Conservation (phyloP, 1,284 basidiomycete genomes). For the Porodaedalea pini region DNA sequence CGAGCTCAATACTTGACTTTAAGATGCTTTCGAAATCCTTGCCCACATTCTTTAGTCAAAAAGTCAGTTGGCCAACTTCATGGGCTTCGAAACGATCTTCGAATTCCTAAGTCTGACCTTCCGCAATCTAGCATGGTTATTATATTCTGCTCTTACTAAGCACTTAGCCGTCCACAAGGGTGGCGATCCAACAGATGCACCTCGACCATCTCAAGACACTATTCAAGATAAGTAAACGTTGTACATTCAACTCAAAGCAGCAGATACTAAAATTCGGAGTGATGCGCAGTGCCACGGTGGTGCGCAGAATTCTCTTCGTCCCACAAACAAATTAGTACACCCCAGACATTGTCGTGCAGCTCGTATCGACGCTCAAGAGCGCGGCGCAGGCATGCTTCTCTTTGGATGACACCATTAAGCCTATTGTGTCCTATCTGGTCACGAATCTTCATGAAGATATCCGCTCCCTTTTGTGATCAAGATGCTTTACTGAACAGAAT, state of each 20-base stretch:
- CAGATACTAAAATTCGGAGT: constrained; percentile 64
- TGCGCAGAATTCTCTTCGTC: constrained; percentile 77
- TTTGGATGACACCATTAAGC: constrained; percentile 75
- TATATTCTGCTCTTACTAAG: too few relatives aligned
- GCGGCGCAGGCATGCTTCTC: constrained; percentile 60
- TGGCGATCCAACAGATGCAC: too few relatives aligned
- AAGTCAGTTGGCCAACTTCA: too few relatives aligned
- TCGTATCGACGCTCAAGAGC: constrained; percentile 58
- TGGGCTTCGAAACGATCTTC: constrained; percentile 76
- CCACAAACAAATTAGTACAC: constrained; percentile 76
- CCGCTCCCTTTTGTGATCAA: too few relatives aligned
- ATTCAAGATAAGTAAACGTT: constrained; percentile 66
- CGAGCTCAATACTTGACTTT: too few relatives aligned
- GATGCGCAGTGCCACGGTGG: too few relatives aligned
- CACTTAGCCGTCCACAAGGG: too few relatives aligned
- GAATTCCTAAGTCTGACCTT: constrained; percentile 83
- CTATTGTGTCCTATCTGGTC: constrained; percentile 80
- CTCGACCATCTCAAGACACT: too few relatives aligned
- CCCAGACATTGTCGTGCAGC: constrained; percentile 46
- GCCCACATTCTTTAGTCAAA: too few relatives aligned
- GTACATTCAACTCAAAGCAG: constrained; percentile 69
- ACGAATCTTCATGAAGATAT: constrained; percentile 73
- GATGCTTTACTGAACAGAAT: constrained; percentile 11
- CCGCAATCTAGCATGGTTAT: constrained; percentile 66
- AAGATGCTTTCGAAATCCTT: too few relatives aligned